A percentile compares a stretch with the other conserved stretches of the same genome.
These are phyloP conservation scores for Oenanthe sinensis DNA, from an alignment of 129 eudicot species.

Conservation along the genomic window DNA sequence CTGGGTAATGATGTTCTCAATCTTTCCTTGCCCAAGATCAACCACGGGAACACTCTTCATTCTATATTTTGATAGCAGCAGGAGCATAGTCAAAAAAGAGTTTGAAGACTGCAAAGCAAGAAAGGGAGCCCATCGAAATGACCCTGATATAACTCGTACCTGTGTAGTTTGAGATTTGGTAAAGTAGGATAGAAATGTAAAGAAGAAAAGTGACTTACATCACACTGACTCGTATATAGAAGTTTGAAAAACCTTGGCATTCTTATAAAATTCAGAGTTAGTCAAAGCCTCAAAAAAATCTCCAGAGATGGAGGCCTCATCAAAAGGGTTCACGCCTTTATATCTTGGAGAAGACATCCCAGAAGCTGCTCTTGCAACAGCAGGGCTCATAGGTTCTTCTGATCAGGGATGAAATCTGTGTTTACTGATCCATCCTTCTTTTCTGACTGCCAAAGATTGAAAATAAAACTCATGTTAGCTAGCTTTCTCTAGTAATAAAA, in stretches of 20 bases:
- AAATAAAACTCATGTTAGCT: not conserved
- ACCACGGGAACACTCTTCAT: slow-evolving; percentile 97
- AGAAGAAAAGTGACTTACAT: not conserved
- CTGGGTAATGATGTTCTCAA: slow-evolving; percentile 78
- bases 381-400: slow-evolving; percentile 33
- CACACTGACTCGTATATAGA: not conserved
- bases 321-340: slow-evolving; percentile 53
- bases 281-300: slow-evolving; percentile 77
- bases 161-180: slow-evolving; percentile 14
- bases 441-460: slow-evolving; percentile 51
- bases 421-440: slow-evolving; percentile 39
- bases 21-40: slow-evolving; percentile 66
- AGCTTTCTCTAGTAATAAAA: not conserved
- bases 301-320: slow-evolving; percentile 66
- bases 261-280: slow-evolving; percentile 73
- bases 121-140: slow-evolving; percentile 98
- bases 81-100: slow-evolving; percentile 84
- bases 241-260: slow-evolving; percentile 49
- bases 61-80: slow-evolving; percentile 83
- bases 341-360: slow-evolving; percentile 69
- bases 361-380: slow-evolving; percentile 65
- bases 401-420: slow-evolving; percentile 16
- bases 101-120: slow-evolving; percentile 86
- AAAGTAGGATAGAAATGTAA: not conserved
- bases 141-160: slow-evolving; percentile 88